Base-by-base conservation (phyloP, 2,329 filamentous ascomycete species). In the Annulohypoxylon truncatum region DNA sequence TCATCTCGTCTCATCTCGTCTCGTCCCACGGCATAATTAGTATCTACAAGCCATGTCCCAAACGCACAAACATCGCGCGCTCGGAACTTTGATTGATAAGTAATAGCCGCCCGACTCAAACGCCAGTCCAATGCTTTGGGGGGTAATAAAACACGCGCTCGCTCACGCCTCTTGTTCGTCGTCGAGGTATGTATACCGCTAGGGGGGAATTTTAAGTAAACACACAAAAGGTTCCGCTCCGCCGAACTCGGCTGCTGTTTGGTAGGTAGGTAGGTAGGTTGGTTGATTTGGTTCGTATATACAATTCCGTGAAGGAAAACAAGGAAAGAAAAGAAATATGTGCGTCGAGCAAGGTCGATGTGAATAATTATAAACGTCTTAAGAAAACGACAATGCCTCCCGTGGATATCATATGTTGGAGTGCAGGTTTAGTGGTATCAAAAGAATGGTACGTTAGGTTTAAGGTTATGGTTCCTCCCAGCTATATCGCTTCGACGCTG, bases 401-500 rank as follows among this genome's bases (percentile, higher is more conserved):
- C 28, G 57, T 12, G 47, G 4, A 55, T 57, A 51, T 38, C 26
- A 38, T 26, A 26, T 24, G 20, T n/a, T n/a, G n/a, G n/a, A n/a
- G 29, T 42, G 46, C 28, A 42, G 2, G 12, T 28, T 31, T 28
- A 29, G 10, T 44, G 50, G 12, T 26, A 38, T 15, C 5, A 18
- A 18, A 22, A 42, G 13, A 10, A 42, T 10, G 18, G 5, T 12
- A 22, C 22, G 8, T 20, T 42, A 4, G 7, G 26, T 38, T 38
- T n/a, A 15, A 26, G n/a, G 26, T 68, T 63, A 70, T 59, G 50
- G 56, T 53, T 72, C 66, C 51, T 78, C 76, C 76, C 76, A 78
- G 66, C 76, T 78, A 62, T 75, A 78, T 51, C 76, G 74, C 48
- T 65, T 70, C n/a, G 69, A 71, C 6, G 75, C 75, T 55, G 73